These are phyloP conservation scores for Colletotrichum higginsianum DNA, from an alignment of 2,329 filamentous ascomycete genomes.

Conservation along the genomic window DNA sequence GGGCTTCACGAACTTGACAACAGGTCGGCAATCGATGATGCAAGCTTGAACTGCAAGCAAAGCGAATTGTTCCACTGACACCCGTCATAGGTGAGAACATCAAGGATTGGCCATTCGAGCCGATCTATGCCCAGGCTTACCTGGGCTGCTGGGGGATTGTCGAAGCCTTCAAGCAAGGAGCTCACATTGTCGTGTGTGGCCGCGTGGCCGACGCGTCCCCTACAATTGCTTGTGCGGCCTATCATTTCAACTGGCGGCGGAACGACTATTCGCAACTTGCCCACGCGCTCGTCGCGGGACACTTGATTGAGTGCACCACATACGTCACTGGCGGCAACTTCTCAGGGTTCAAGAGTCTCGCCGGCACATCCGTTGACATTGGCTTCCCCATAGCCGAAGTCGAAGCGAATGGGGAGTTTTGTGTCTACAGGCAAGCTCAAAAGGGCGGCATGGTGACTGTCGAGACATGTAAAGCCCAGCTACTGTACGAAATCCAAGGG, in stretches of 20 bases:
- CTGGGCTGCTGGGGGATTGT: conserved; percentile 63
- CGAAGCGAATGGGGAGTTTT: conserved; percentile 58
- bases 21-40: neutral
- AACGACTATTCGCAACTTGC: conserved; percentile 62
- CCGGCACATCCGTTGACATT: conserved; percentile 49
- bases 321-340: conserved; percentile 69
- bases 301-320: conserved; percentile 65
- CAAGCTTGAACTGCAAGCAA: no score
- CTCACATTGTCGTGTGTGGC: conserved; percentile 60
- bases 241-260: conserved; percentile 64
- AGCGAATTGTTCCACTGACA: neutral
- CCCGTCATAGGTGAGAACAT: conserved; percentile 6
- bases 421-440: conserved; percentile 48
- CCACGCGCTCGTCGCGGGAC: conserved; percentile 61
- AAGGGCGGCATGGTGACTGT: conserved; percentile 55
- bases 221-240: conserved; percentile 67
- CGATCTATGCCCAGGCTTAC: conserved; percentile 60
- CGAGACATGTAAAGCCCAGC: conserved; percentile 54
- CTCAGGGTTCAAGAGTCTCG: conserved; percentile 57
- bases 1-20: conserved; percentile 35
- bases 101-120: conserved; percentile 42
- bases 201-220: conserved; percentile 62
- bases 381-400: conserved; percentile 67
- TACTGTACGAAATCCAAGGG: conserved; percentile 63
- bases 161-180: conserved; percentile 57